Evolutionary conservation across 257 asterid species (phyloP).

Genomic region (Solanum medicagineum): DNA sequence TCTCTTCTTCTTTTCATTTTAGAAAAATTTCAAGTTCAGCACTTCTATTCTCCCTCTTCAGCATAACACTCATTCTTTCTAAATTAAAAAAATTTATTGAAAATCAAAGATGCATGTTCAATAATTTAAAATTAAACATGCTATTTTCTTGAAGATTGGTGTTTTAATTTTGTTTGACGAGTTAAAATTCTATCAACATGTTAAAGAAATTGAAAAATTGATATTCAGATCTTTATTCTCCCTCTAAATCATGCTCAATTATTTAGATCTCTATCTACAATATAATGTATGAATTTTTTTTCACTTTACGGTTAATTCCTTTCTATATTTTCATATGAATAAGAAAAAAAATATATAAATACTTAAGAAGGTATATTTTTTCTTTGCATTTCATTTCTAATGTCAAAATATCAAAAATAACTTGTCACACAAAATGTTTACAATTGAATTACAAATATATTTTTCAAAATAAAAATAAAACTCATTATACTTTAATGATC

Average conservation of each 20-base stretch:
- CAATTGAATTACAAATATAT: background rate
- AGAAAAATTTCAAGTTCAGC: no score
- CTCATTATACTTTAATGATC: background rate
- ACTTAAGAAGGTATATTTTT: no score
- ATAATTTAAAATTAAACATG: background rate
- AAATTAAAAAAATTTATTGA: no score
- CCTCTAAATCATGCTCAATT: background rate
- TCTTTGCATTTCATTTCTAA: background rate
- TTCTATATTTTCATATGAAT: background rate
- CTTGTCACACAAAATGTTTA: background rate
- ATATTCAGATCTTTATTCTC: background rate
- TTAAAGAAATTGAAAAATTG: background rate
- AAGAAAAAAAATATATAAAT: no score
- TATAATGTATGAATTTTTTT: background rate
- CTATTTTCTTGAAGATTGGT: background rate
- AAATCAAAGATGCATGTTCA: background rate
- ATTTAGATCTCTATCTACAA: background rate
- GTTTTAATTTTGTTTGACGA: background rate
- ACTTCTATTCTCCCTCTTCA: no score
- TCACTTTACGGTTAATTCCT: no score
- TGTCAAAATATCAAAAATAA: background rate
- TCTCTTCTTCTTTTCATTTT: no score
- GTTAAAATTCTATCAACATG: background rate
- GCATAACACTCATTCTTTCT: no score
- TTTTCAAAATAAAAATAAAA: background rate